These are phyloP conservation scores for Pseudogymnoascus sp. DNA, from an alignment of 2,329 filamentous ascomycete species.

Conservation along the genomic window DNA sequence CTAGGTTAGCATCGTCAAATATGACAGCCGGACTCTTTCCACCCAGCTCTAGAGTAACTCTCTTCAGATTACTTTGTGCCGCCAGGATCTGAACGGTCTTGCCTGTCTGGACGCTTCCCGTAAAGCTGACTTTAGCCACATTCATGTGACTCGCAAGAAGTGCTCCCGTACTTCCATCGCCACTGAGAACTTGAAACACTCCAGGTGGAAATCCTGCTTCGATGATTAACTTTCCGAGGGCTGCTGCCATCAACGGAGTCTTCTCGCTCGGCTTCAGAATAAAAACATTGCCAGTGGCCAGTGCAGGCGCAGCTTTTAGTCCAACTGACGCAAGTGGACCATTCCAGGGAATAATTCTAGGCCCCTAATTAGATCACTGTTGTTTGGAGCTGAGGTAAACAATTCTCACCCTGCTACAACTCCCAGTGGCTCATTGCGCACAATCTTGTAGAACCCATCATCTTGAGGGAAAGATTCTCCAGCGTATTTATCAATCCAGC, in stretches of 20 bases:
- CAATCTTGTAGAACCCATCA: conserved; percentile 35
- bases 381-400: not conserved
- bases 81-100: conserved; percentile 33
- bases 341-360: conserved; percentile 49
- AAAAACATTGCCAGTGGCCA: conserved; percentile 50
- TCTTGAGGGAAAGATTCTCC: conserved; percentile 33
- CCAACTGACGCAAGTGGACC: conserved; percentile 37
- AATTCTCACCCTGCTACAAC: conserved; percentile 33
- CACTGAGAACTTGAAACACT: conserved; percentile 31
- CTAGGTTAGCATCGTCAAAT: conserved; percentile 35
- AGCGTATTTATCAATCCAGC: conserved; percentile 32
- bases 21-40: conserved; percentile 36
- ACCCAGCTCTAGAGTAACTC: conserved; percentile 34
- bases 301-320: conserved; percentile 50
- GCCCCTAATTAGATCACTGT: not conserved
- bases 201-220: conserved; percentile 28
- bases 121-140: conserved; percentile 33
- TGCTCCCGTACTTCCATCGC: conserved; percentile 32
- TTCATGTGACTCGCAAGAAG: conserved; percentile 30
- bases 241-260: conserved; percentile 45
- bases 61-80: conserved; percentile 33
- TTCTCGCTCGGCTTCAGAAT: conserved; percentile 55
- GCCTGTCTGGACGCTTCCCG: conserved; percentile 30
- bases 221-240: conserved; percentile 29
- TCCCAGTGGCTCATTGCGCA: conserved; percentile 31